Evolutionary conservation across 345 rosid species (phyloP), one percentile per base, ranked within the genome.

Genomic region (Populus euphratica): DNA sequence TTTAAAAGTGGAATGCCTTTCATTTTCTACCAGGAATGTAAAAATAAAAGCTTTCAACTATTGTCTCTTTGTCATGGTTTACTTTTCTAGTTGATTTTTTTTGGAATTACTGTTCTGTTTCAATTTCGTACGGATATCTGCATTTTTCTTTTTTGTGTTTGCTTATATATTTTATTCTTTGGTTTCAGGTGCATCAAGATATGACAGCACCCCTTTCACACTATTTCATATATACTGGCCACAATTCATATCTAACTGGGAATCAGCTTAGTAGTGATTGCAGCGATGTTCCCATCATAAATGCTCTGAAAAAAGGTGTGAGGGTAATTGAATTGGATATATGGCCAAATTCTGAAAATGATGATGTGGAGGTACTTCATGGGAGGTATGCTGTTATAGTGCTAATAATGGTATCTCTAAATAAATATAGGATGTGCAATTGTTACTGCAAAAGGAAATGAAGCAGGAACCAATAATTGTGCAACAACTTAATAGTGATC

Each of bases 241-340:
- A 94, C 79, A 96, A 94, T 80, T 94, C 97, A 0, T 96, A 96
- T 77, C 86, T 96, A 81, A 94, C 98, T 0, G 97, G 98, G 54
- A 96, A 94, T 70, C 98, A 96, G 74, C 94, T 96, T 8, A 94
- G 91, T 80, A 96, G 99, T 78, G 94, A 94, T 31, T 92, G 97
- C 84, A 96, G 98, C 70, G 98, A 90, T 35, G 90, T 89, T 65
- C 98, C 99, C 4, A 94, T 94, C 83, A 90, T 91, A 47, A 85
- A 89, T 73, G 94, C 97, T 8, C 73, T 96, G 81, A 77, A 76
- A 74, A 83, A 78, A 84, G 99, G 98, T 20, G 96, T 94, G 33
- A 86, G 99, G 80, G 98, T 92, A 5, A 90, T 96, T 59, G 98
- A 96, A 87, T 87, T 96, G 81, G 99, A 96, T 85, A 83, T 96